Evolutionary conservation across 305 asterid genomes (phyloP).

Genomic region (Fraxinus greggii): DNA sequence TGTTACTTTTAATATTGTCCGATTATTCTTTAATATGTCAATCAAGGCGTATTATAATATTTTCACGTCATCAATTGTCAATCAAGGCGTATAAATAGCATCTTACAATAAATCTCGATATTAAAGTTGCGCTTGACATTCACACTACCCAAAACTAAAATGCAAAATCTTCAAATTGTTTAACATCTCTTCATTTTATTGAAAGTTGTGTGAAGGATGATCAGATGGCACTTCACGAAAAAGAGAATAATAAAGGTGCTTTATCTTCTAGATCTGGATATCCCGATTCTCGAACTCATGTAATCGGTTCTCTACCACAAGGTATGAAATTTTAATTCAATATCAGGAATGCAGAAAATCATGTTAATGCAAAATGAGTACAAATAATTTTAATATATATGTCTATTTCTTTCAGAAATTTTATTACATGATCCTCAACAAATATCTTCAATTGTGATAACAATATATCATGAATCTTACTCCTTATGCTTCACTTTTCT

Average conservation of each 20-base stretch:
- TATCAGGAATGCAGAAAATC: not conserved
- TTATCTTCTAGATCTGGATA: not conserved
- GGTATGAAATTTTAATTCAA: not conserved
- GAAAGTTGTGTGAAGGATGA: not conserved
- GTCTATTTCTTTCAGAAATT: constrained; percentile 13
- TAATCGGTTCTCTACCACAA: not conserved
- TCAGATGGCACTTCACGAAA: not conserved
- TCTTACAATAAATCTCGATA: too few relatives aligned
- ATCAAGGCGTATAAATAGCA: too few relatives aligned
- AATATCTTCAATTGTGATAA: not conserved
- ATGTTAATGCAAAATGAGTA: not conserved
- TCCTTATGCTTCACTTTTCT: constrained; percentile 8
- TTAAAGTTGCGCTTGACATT: too few relatives aligned
- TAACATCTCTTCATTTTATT: too few relatives aligned
- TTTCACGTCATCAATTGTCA: too few relatives aligned
- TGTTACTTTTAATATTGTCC: too few relatives aligned
- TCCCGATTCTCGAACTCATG: not conserved
- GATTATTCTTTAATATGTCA: too few relatives aligned
- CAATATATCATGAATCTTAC: not conserved
- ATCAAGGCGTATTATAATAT: too few relatives aligned
- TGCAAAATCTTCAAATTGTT: too few relatives aligned
- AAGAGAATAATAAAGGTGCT: not conserved
- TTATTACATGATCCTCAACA: constrained; percentile 33
- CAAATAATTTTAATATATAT: not conserved
- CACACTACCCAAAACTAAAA: too few relatives aligned